Percentiles rank a stretch among this genome's conserved stretches.
These are phyloP conservation scores for Grosmannia serpens DNA, from an alignment of 2,329 filamentous ascomycete species.

Conservation along the genomic window DNA sequence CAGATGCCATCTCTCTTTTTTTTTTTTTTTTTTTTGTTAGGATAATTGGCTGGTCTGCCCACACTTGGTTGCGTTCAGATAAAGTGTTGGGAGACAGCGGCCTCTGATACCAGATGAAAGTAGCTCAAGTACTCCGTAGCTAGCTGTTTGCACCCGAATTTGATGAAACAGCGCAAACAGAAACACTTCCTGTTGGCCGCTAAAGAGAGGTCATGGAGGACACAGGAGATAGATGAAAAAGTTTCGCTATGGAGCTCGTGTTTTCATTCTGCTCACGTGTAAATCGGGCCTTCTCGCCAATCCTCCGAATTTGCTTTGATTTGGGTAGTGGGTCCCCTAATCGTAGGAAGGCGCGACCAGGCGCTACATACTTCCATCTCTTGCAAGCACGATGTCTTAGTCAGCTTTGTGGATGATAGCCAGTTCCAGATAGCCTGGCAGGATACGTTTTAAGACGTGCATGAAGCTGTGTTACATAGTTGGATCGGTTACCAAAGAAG, in stretches of 20 bases:
- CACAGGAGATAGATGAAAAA: not conserved
- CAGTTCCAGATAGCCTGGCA: not conserved
- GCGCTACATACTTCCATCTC: not conserved
- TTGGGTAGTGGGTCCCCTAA: not conserved
- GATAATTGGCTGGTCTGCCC: not conserved
- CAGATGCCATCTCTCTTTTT: not conserved
- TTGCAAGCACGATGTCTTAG: not conserved
- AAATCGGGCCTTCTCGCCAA: not conserved
- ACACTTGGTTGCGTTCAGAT: not conserved
- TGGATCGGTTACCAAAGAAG: not conserved
- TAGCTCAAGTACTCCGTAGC: not conserved
- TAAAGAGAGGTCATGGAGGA: not conserved
- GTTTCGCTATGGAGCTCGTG: not conserved
- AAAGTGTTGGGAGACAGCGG: not conserved
- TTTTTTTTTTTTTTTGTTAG: too few species aligned
- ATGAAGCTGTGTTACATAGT: too few species aligned
- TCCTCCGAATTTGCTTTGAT: not conserved
- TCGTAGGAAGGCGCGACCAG: not conserved
- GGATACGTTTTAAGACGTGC: too few species aligned
- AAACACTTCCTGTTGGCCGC: not conserved
- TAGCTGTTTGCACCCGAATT: not conserved
- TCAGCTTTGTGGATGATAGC: not conserved
- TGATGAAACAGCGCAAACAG: not conserved
- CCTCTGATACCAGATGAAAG: not conserved
- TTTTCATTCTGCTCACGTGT: not conserved